Conservation (phyloP, 2,329 filamentous ascomycete genomes). For the Venturia nashicola region DNA sequence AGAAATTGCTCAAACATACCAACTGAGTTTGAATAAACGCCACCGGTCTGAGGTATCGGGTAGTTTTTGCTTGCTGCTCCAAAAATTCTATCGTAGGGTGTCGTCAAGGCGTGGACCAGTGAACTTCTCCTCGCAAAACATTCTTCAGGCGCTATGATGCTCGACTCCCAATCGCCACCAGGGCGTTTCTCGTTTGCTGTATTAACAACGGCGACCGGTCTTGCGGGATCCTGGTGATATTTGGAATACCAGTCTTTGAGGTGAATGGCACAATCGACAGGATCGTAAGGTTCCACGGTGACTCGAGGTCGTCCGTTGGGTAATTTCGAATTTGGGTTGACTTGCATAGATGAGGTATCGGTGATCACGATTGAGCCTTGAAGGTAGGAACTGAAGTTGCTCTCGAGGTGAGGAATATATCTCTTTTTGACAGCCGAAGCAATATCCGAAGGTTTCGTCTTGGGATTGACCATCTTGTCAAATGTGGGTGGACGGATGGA, state of each 20-base stretch:
- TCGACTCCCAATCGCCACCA: constrained; percentile 69
- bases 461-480: constrained; percentile 41
- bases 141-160: constrained; percentile 53
- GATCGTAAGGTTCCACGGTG: constrained; percentile 33
- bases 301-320: constrained; percentile 26
- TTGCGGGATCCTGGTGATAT: constrained; percentile 17
- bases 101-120: constrained; percentile 54
- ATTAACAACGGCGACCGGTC: constrained; percentile 52
- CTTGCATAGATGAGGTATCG: constrained; percentile 24
- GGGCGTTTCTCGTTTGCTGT: constrained; percentile 64
- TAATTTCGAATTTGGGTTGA: constrained; percentile 35
- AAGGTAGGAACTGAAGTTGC: constrained; percentile 19
- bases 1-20: constrained; percentile 30
- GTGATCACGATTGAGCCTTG: constrained; percentile 42
- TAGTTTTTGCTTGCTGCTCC: constrained; percentile 41
- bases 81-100: constrained; percentile 40
- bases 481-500: background rate
- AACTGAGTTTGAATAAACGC: constrained; percentile 57
- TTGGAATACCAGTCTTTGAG: constrained; percentile 27
- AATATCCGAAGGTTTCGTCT: constrained; percentile 55
- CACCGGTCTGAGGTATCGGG: constrained; percentile 57
- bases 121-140: constrained; percentile 64
- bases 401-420: constrained; percentile 53
- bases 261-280: constrained; percentile 42
- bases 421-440: constrained; percentile 60